Evolutionary conservation across 768 basidiomycete species (phyloP).

Genomic region (Suillus fuscotomentosus): DNA sequence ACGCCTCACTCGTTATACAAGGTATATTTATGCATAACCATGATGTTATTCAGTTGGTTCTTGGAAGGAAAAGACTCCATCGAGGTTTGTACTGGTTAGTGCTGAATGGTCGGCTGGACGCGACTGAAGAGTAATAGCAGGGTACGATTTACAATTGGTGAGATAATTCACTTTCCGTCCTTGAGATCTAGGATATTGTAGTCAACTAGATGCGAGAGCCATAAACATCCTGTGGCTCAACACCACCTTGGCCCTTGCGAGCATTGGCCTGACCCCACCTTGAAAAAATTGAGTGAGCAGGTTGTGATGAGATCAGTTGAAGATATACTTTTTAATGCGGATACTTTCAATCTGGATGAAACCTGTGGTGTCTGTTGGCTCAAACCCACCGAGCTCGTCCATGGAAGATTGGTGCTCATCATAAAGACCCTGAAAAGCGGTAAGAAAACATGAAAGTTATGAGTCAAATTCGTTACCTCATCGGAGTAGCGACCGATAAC

Average conservation of each 20-base stretch:
- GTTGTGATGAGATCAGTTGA: background rate
- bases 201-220: background rate
- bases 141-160: background rate
- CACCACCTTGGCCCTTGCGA: conserved; percentile 80
- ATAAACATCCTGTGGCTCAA: conserved; percentile 50
- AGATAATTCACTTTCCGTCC: background rate
- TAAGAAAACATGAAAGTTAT: conserved; percentile 4
- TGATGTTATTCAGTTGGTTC: background rate
- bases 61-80: background rate
- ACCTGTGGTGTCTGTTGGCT: conserved; percentile 78
- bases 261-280: conserved; percentile 87
- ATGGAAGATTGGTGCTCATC: conserved; percentile 95
- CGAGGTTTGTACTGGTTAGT: background rate
- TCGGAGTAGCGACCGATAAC: conserved; percentile 89
- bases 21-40: background rate
- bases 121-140: background rate
- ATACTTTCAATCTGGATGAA: conserved; percentile 99
- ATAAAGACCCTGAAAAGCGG: conserved; percentile 69
- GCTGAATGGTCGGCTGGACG: background rate
- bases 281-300: conserved; percentile 7
- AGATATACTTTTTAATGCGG: conserved; percentile 90
- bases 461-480: conserved; percentile 50
- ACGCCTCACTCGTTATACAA: conserved; percentile 40
- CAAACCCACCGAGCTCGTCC: conserved; percentile 98
- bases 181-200: background rate